Conservation (phyloP, 768 basidiomycete species). For the Lactarius deliciosus region DNA sequence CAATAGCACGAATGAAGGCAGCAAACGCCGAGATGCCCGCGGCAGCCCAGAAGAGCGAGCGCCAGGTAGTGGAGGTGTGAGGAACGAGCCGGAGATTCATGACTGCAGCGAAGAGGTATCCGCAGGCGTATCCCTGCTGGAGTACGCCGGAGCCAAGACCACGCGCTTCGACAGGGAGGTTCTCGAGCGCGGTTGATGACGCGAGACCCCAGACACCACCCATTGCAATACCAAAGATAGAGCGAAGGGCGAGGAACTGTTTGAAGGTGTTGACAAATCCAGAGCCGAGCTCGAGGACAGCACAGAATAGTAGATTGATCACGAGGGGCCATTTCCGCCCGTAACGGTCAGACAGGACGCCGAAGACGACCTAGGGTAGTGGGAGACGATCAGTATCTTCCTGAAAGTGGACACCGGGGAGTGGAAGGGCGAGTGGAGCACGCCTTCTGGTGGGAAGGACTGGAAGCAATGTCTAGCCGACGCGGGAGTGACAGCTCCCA, state of each 20-base stretch:
- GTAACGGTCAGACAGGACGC: conserved; percentile 79
- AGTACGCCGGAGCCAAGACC: conserved; percentile 85
- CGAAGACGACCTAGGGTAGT: conserved; percentile 59
- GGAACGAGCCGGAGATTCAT: conserved; percentile 70
- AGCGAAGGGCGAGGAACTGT: conserved; percentile 82
- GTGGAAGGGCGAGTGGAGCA: background rate
- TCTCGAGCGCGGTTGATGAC: conserved; percentile 81
- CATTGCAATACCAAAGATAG: conserved; percentile 86
- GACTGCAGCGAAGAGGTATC: conserved; percentile 81
- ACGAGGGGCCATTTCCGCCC: conserved; percentile 95
- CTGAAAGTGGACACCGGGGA: background rate
- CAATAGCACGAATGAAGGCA: conserved; percentile 57
- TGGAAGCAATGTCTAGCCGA: background rate
- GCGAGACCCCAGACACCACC: conserved; percentile 89
- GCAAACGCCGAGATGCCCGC: conserved; percentile 72
- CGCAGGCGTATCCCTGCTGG: conserved; percentile 90
- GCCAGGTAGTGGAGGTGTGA: conserved; percentile 49
- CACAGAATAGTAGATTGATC: conserved; percentile 66
- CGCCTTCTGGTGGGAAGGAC: background rate
- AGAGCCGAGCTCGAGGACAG: conserved; percentile 73
- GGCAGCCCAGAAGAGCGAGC: conserved; percentile 79
- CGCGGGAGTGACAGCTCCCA: background rate
- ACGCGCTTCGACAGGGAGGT: conserved; percentile 81
- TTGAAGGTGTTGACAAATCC: conserved; percentile 76
- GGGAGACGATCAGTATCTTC: conserved; percentile 8